Percentiles rank a stretch among this genome's conserved stretches.
Evolutionary conservation across 2,329 filamentous ascomycete genomes (phyloP).

Genomic region (Metarhizium anisopliae): DNA sequence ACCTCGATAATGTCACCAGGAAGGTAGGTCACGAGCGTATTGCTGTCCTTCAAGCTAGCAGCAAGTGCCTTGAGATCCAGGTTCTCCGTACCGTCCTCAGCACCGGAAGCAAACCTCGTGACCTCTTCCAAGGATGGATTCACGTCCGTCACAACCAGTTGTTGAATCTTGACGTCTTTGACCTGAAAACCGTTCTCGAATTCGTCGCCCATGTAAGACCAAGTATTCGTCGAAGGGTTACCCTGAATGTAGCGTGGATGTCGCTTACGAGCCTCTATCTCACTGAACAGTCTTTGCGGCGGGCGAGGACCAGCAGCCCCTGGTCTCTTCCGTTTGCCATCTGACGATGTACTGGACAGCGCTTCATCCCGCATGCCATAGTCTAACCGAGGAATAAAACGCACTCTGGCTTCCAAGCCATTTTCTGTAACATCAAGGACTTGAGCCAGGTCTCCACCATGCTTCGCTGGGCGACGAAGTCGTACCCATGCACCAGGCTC

Average conservation of each 20-base stretch:
- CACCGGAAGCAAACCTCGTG: conserved; percentile 81
- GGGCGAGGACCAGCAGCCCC: conserved; percentile 57
- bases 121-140: conserved; percentile 92
- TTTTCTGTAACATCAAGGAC: conserved; percentile 90
- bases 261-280: conserved; percentile 83
- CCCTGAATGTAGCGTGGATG: conserved; percentile 55
- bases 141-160: conserved; percentile 78
- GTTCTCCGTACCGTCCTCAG: conserved; percentile 87
- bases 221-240: conserved; percentile 71
- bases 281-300: conserved; percentile 85
- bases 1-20: conserved; percentile 96
- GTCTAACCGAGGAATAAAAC: conserved; percentile 82
- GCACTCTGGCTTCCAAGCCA: conserved; percentile 77
- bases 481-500: conserved; percentile 89
- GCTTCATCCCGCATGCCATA: conserved; percentile 81
- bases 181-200: conserved; percentile 91
- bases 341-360: conserved; percentile 33
- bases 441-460: conserved; percentile 83
- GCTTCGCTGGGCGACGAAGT: conserved; percentile 69
- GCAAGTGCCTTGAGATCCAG: conserved; percentile 86
- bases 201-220: conserved; percentile 78
- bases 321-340: conserved; percentile 73
- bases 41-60: conserved; percentile 78
- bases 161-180: conserved; percentile 86
- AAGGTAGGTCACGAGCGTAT: conserved; percentile 73